These are phyloP conservation scores for Prunus salicina DNA, from an alignment of 306 rosid species.

Conservation along the genomic window DNA sequence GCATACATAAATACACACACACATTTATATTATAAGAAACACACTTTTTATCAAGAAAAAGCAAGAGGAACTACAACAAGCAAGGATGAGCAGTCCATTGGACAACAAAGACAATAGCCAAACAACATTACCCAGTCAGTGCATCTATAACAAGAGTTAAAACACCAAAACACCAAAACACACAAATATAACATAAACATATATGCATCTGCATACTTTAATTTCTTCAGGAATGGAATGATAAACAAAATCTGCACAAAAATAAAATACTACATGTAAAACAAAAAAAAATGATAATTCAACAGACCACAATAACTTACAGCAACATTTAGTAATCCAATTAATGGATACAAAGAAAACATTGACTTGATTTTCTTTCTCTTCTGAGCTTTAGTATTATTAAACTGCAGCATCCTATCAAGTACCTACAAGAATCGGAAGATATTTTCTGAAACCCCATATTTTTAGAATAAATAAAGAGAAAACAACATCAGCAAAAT, in stretches of 20 bases:
- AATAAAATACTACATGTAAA: neutral
- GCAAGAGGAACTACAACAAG: neutral
- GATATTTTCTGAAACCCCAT: slow-evolving; percentile 17
- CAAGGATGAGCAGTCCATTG: neutral
- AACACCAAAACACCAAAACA: neutral
- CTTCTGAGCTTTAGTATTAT: slow-evolving; percentile 21
- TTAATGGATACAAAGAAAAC: slow-evolving; percentile 59
- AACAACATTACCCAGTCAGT: neutral
- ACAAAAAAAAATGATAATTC: neutral
- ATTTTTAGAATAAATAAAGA: slow-evolving; percentile 12
- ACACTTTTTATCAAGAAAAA: neutral
- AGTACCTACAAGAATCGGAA: slow-evolving; percentile 59
- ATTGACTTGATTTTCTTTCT: slow-evolving; percentile 26
- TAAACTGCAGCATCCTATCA: slow-evolving; percentile 62
- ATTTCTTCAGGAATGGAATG: neutral
- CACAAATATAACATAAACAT: neutral
- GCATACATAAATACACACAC: too few species aligned
- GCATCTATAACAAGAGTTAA: neutral
- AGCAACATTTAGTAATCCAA: slow-evolving; percentile 74
- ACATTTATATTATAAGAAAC: too few species aligned
- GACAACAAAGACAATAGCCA: neutral
- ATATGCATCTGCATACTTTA: neutral
- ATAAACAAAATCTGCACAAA: neutral
- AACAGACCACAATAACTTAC: slow-evolving; percentile 47
- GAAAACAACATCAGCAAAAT: slow-evolving; percentile 9